phyloP scores from a whole-genome alignment of 2,329 filamentous ascomycete species.

The Cercospora sojina region DNA sequence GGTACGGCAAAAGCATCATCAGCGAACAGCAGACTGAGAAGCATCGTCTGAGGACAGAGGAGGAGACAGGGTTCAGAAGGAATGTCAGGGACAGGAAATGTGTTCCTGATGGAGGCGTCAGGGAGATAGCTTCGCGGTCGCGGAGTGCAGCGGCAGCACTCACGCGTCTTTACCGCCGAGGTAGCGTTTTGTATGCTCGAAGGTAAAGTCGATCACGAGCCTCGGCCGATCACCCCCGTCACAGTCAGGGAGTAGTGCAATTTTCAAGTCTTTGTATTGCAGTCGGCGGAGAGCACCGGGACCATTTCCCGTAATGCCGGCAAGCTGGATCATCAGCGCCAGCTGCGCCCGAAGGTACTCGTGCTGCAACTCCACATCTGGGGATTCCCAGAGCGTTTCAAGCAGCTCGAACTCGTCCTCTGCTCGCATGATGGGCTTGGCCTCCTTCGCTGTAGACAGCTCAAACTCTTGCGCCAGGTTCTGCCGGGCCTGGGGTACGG shows the following conservation, averaged over 20 bases:
- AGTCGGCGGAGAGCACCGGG: slow-evolving; percentile 17
- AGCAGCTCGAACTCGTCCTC: slow-evolving; percentile 25
- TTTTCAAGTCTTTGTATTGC: slow-evolving; percentile 16
- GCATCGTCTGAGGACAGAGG: no score
- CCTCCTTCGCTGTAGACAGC: slow-evolving; percentile 19
- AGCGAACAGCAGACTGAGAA: slow-evolving; percentile 20
- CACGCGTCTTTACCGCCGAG: slow-evolving; percentile 24
- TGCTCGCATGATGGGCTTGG: slow-evolving; percentile 10
- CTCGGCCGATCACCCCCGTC: slow-evolving; percentile 15
- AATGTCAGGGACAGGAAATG: slow-evolving; percentile 21
- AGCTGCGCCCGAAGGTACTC: slow-evolving; percentile 20
- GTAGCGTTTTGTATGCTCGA: slow-evolving; percentile 25
- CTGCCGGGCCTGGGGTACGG: slow-evolving; percentile 12
- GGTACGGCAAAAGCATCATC: slow-evolving; percentile 18
- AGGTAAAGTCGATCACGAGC: slow-evolving; percentile 21
- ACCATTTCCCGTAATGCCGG: slow-evolving; percentile 23
- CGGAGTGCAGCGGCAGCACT: not conserved
- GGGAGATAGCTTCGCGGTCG: not conserved
- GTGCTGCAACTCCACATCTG: slow-evolving; percentile 18
- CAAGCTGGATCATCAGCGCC: slow-evolving; percentile 19
- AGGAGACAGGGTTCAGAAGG: slow-evolving; percentile 16
- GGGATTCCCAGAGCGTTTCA: slow-evolving; percentile 20
- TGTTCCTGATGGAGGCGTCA: slow-evolving; percentile 18
- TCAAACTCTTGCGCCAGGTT: slow-evolving; percentile 18
- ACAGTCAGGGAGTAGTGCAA: slow-evolving; percentile 20